Evolutionary conservation across 140 eudicot species (phyloP).

Genomic region (Stevia rebaudiana): DNA sequence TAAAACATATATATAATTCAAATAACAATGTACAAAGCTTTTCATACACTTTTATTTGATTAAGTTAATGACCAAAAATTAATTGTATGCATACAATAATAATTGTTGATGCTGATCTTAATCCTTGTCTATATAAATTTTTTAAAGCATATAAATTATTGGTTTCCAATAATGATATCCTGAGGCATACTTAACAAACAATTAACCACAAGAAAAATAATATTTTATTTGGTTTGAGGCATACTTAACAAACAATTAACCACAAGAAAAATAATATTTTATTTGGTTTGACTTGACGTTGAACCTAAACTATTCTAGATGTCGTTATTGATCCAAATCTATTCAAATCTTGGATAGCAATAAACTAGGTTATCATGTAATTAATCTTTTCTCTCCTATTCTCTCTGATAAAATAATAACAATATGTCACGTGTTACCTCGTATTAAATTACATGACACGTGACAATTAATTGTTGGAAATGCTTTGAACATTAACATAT

Average conservation of each 20-base stretch:
- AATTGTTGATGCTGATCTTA: conserved; percentile 28
- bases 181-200: conserved; percentile 5
- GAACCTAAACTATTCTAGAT: not conserved
- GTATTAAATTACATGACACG: too few relatives aligned
- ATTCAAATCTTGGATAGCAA: conserved; percentile 20
- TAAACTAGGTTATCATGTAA: not conserved
- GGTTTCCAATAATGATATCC: conserved; percentile 18
- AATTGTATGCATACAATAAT: not conserved
- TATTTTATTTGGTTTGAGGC: conserved; percentile 2
- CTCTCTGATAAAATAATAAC: too few relatives aligned
- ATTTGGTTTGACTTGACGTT: not conserved
- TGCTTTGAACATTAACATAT: too few relatives aligned
- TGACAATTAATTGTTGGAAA: too few relatives aligned
- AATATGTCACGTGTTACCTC: too few relatives aligned
- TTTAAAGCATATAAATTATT: conserved; percentile 10
- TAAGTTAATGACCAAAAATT: too few relatives aligned
- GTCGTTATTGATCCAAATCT: conserved; percentile 15
- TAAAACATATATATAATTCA: not conserved
- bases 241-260: conserved; percentile 1
- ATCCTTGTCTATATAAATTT: conserved; percentile 17
- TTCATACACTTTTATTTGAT: too few relatives aligned
- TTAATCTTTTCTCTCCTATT: too few relatives aligned
- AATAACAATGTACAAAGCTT: not conserved
- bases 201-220: not conserved
- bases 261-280: not conserved